phyloP scores from a whole-genome alignment of 2,329 filamentous ascomycete genomes.

The Fusarium hostae region DNA sequence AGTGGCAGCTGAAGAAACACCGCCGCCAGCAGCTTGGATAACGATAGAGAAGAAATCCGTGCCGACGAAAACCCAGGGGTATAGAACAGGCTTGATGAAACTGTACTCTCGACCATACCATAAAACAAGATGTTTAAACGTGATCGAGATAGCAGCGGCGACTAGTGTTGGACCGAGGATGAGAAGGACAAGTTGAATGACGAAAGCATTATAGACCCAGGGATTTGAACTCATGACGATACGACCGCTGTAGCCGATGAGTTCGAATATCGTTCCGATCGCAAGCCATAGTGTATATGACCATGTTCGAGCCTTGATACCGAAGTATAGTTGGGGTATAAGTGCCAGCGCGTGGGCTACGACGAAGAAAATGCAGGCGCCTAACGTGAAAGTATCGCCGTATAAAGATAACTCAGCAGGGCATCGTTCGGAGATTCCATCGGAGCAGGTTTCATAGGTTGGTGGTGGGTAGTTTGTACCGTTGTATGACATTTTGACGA shows the following conservation, averaged over 20 bases:
- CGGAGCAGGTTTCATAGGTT: constrained; percentile 19
- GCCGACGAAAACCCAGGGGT: constrained; percentile 61
- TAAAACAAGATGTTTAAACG: constrained; percentile 56
- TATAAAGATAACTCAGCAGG: constrained; percentile 42
- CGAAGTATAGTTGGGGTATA: constrained; percentile 49
- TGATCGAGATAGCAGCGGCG: constrained; percentile 57
- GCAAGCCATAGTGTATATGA: constrained; percentile 50
- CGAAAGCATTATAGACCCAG: constrained; percentile 53
- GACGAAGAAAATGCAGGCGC: constrained; percentile 49
- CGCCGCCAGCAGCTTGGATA: constrained; percentile 39
- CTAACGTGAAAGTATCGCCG: constrained; percentile 41
- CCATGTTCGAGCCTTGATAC: constrained; percentile 52
- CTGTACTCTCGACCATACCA: constrained; percentile 53
- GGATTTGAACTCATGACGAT: constrained; percentile 54
- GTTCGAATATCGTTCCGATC: constrained; percentile 54
- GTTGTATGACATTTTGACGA: constrained; percentile 8
- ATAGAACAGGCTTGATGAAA: constrained; percentile 53
- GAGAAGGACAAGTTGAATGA: constrained; percentile 56
- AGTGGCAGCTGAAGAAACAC: constrained; percentile 29
- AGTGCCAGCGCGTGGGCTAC: constrained; percentile 49
- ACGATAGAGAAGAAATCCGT: constrained; percentile 55
- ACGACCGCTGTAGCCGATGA: constrained; percentile 55
- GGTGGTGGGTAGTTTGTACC: constrained; percentile 17
- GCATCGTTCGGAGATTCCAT: constrained; percentile 23
- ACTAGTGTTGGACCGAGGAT: constrained; percentile 56